phyloP scores from a whole-genome alignment of 148 eudicot genomes.

The Fallopia convolvulus region DNA sequence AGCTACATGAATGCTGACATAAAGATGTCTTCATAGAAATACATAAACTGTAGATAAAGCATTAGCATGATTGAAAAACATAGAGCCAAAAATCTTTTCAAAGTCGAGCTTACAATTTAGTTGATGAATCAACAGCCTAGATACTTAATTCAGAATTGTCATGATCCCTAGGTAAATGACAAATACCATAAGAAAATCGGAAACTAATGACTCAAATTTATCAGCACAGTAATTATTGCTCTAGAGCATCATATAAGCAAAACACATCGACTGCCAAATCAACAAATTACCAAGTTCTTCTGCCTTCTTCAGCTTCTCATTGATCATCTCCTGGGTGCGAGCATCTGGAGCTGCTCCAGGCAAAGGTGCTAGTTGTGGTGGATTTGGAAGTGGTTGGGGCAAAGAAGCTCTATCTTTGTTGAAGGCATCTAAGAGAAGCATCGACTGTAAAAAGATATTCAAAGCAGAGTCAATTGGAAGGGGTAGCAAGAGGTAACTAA shows the following conservation, averaged over 20 bases:
- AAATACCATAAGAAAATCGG: not conserved
- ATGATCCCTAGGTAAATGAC: not conserved
- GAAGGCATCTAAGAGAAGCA: conserved; percentile 88
- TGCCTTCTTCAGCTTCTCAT: conserved; percentile 94
- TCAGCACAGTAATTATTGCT: not conserved
- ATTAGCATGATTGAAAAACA: not conserved
- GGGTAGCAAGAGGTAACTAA: not conserved
- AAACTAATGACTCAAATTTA: not conserved
- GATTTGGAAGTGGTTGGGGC: conserved; percentile 78
- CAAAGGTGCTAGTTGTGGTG: conserved; percentile 61
- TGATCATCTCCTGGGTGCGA: conserved; percentile 89
- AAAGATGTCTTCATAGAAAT: not conserved
- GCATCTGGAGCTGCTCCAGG: conserved; percentile 76
- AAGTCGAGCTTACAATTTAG: not conserved
- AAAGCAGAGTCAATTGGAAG: not conserved
- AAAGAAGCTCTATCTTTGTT: conserved; percentile 93
- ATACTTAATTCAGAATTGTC: not conserved
- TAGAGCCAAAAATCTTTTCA: not conserved
- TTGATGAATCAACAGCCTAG: not conserved
- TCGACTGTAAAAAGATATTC: conserved; percentile 45
- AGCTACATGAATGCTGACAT: not conserved
- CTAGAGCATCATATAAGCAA: not conserved
- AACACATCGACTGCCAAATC: not conserved
- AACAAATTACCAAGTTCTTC: conserved; percentile 74
- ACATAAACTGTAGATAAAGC: not conserved